phyloP scores from a whole-genome alignment of 306 rosid genomes.

The Calophaca sinica region DNA sequence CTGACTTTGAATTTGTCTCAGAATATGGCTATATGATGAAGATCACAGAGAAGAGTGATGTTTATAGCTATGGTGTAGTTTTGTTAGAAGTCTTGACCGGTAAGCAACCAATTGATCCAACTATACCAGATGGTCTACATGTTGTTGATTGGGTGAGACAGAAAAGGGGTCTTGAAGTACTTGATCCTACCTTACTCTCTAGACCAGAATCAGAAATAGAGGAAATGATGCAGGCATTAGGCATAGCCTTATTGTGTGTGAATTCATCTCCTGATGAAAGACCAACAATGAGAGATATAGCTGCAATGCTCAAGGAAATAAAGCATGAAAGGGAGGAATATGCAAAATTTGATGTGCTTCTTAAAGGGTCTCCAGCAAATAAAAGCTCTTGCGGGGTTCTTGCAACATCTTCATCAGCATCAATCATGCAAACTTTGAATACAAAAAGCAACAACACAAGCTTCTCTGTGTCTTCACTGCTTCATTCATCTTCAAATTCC shows the following conservation, averaged over 20 bases:
- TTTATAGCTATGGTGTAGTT: constrained; percentile 88
- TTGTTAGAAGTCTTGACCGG: constrained; percentile 88
- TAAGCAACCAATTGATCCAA: constrained; percentile 98
- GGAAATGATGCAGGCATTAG: constrained; percentile 90
- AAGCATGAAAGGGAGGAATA: constrained; percentile 85
- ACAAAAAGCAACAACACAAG: constrained; percentile 68
- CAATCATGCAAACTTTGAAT: constrained; percentile 56
- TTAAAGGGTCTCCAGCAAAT: constrained; percentile 72
- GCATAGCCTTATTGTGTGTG: constrained; percentile 89
- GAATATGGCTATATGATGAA: constrained; percentile 97
- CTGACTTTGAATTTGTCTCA: constrained; percentile 48
- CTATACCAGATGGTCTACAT: constrained; percentile 85
- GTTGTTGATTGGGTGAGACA: constrained; percentile 94
- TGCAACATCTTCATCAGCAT: constrained; percentile 69
- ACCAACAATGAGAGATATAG: constrained; percentile 94
- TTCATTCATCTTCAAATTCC: constrained; percentile 62
- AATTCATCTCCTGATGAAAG: constrained; percentile 84
- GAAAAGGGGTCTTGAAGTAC: constrained; percentile 72
- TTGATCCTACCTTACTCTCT: constrained; percentile 68
- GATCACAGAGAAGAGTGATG: constrained; percentile 71
- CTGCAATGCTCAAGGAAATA: constrained; percentile 89
- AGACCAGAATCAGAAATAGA: constrained; percentile 83
- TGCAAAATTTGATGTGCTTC: constrained; percentile 86
- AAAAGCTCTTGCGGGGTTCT: constrained; percentile 50
- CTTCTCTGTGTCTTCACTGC: constrained; percentile 75